These are phyloP conservation scores for Monosiga brevicollis DNA, from an alignment of 78 protist genomes.

Conservation along the genomic window DNA sequence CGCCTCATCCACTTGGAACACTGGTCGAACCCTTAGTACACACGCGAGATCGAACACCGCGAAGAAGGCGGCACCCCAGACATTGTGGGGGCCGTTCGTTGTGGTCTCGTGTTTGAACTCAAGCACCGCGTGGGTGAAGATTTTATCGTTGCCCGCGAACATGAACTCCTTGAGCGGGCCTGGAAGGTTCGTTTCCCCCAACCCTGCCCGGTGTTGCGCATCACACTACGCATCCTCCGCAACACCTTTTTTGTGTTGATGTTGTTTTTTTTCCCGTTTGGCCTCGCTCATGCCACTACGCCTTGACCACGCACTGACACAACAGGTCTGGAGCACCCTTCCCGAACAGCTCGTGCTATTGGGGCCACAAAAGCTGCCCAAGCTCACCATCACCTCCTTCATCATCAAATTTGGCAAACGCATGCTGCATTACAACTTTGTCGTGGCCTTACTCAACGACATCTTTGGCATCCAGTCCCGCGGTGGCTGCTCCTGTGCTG, in stretches of 20 bases:
- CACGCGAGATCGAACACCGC: slow-evolving; percentile 45
- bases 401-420: neutral
- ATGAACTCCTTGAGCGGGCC: no score
- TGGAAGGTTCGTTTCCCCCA: no score
- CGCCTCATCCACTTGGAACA: no score
- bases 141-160: neutral
- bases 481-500: slow-evolving; percentile 86
- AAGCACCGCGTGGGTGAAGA: neutral
- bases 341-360: neutral
- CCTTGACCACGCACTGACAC: no score
- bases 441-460: slow-evolving; percentile 74
- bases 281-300: no score
- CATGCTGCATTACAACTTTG: slow-evolving; percentile 72
- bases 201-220: no score
- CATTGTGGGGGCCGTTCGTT: slow-evolving; percentile 71
- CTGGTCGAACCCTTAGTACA: no score
- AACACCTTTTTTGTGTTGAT: no score
- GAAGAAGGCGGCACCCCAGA: slow-evolving; percentile 89
- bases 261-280: no score
- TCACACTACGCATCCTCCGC: no score
- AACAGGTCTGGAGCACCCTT: no score
- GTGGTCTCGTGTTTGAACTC: slow-evolving; percentile 58
- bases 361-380: neutral
- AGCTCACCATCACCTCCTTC: neutral
- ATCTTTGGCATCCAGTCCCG: slow-evolving; percentile 78